A percentile compares a stretch with the other conserved stretches of the same genome.
phyloP scores from a whole-genome alignment of 1,284 basidiomycete species.

The Inonotus hispidus region DNA sequence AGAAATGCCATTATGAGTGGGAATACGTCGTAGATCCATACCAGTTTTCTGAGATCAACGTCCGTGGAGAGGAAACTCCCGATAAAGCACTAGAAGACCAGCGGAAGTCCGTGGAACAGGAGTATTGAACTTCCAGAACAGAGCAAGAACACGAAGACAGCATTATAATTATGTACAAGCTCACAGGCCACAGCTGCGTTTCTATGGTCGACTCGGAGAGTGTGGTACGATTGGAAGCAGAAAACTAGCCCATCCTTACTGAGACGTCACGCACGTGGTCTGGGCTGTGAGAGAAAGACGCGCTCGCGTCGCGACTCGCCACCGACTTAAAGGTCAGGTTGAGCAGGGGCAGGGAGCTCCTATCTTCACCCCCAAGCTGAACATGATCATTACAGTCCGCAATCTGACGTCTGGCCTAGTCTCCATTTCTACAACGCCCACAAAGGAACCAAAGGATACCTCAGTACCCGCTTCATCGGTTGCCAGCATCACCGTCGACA shows the following conservation, averaged over 20 bases:
- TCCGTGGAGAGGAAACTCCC: too few relatives aligned
- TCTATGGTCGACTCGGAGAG: too few relatives aligned
- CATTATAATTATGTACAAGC: neutral
- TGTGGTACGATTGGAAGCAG: too few relatives aligned
- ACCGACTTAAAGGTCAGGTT: neutral
- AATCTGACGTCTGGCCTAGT: slow-evolving; percentile 9
- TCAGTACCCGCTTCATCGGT: neutral
- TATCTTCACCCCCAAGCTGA: neutral
- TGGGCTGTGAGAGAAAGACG: neutral
- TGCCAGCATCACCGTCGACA: neutral
- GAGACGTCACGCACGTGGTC: neutral
- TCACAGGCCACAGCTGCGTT: too few relatives aligned
- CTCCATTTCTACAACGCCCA: neutral
- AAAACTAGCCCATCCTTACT: too few relatives aligned
- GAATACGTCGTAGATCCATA: neutral
- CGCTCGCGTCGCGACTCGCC: neutral
- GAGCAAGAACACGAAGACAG: neutral
- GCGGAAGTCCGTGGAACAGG: neutral
- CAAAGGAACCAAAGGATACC: slow-evolving; percentile 4
- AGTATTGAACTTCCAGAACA: too few relatives aligned
- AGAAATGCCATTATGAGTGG: neutral
- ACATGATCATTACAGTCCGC: slow-evolving; percentile 5
- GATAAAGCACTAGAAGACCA: too few relatives aligned
- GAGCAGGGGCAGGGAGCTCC: too few relatives aligned
- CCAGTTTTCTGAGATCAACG: too few relatives aligned